Evolutionary conservation across 208 protist species (phyloP), one percentile per base, ranked within the genome.

Genomic region (Angomonas ambiguus): DNA sequence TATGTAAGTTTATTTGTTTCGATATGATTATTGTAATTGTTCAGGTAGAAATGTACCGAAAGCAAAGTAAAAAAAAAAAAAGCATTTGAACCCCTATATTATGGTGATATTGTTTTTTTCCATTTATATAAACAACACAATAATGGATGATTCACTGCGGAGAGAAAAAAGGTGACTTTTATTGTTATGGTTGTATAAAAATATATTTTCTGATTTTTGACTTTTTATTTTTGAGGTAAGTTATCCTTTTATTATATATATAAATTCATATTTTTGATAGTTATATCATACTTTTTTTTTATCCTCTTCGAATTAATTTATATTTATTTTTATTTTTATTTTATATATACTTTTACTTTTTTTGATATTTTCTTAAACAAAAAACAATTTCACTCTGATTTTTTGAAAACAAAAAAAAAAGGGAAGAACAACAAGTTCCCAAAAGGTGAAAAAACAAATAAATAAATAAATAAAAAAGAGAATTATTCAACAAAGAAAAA

Each of bases 271-370:
- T n/a, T n/a, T n/a, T n/a, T n/a, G n/a, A n/a, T n/a, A n/a, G n/a
- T n/a, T n/a, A n/a, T n/a, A n/a, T n/a, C 18, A 11, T 18, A 32
- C 41, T 57, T 59, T 70, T 70, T 62, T 70, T 73, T 59, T 60
- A 69, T 62, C 6, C 48, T 73, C 30, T 69, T 48, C 30, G 0
- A 67, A 61, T 25, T 67, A n/a, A n/a, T 71, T 51, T 74, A 58
- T 74, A 58, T 71, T 42, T 42, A 55, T 65, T 25, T 45, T 51
- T 58, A 58, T n/a, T n/a, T 45, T 45, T 45, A n/a, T 45, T 45
- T 45, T 45, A 45, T 45, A 45, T 45, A 62, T 41, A 62, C 8
- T 42, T 62, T 31, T 33, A 41, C 11, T 62, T 32, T 31, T 56
- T 56, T 56, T 56, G n/a, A 22, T 18, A 27, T 30, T 18, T 11